phyloP scores from a whole-genome alignment of 2,329 filamentous ascomycete species.

The Trichoderma gracile region DNA sequence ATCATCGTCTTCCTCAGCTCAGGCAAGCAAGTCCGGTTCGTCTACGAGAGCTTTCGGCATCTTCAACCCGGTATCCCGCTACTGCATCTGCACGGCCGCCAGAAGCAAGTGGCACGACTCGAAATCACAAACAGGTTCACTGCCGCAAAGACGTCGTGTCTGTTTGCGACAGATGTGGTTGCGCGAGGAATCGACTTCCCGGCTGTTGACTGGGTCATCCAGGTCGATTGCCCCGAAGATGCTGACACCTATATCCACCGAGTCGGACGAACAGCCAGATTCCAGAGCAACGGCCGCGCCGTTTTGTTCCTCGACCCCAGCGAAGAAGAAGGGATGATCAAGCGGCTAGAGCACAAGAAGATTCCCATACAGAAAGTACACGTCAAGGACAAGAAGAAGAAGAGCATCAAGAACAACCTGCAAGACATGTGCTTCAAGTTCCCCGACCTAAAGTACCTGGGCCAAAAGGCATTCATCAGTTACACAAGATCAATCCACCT shows the following conservation, averaged over 20 bases:
- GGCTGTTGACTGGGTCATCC: conserved; percentile 97
- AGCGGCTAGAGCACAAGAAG: conserved; percentile 81
- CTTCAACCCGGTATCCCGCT: conserved; percentile 92
- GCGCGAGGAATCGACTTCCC: conserved; percentile 95
- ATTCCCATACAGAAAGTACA: conserved; percentile 86
- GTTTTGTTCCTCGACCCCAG: conserved; percentile 90
- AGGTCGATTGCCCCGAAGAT: conserved; percentile 95
- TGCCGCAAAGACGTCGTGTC: conserved; percentile 75
- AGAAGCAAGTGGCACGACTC: conserved; percentile 85
- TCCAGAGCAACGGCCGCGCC: conserved; percentile 81
- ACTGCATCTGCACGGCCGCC: conserved; percentile 87
- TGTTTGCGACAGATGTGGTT: conserved; percentile 95
- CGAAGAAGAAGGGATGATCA: conserved; percentile 90
- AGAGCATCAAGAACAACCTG: conserved; percentile 78
- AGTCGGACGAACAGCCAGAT: conserved; percentile 91
- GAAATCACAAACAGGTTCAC: conserved; percentile 87
- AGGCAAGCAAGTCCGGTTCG: conserved; percentile 93
- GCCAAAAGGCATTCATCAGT: conserved; percentile 92
- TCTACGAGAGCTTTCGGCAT: conserved; percentile 89
- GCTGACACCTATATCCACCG: conserved; percentile 97
- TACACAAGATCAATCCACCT: conserved; percentile 84
- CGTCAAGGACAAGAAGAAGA: conserved; percentile 84
- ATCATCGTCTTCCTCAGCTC: conserved; percentile 95
- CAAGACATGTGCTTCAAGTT: conserved; percentile 97
- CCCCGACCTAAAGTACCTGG: conserved; percentile 88